Conservation (phyloP, 1,139 yeast species). For the Diutina pseudorugosa region DNA sequence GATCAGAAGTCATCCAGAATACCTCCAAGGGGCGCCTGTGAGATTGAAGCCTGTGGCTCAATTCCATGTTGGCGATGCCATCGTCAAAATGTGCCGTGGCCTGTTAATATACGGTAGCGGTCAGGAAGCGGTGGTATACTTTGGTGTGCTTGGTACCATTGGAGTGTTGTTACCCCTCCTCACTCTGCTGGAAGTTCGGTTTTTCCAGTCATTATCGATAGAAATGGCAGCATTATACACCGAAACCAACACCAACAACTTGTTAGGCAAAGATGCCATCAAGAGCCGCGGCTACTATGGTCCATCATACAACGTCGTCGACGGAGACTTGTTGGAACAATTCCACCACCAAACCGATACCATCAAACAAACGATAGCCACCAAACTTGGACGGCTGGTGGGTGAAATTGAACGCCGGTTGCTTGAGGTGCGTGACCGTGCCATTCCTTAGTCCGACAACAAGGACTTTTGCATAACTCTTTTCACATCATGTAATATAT, state of each 20-base stretch:
- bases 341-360: slow-evolving; percentile 27
- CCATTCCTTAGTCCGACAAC: slow-evolving; percentile 16
- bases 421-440: slow-evolving; percentile 42
- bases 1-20: slow-evolving; percentile 14
- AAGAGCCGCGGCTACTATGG: slow-evolving; percentile 67
- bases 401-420: slow-evolving; percentile 51
- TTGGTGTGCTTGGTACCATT: slow-evolving; percentile 73
- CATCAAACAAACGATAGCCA: slow-evolving; percentile 36
- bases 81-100: slow-evolving; percentile 16
- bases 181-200: slow-evolving; percentile 49
- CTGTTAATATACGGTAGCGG: slow-evolving; percentile 56
- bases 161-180: slow-evolving; percentile 63
- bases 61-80: not conserved
- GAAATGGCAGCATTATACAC: slow-evolving; percentile 27
- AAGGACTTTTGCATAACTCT: too few relatives aligned
- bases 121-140: slow-evolving; percentile 51
- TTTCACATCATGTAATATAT: too few relatives aligned
- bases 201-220: slow-evolving; percentile 44
- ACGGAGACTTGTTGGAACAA: slow-evolving; percentile 76
- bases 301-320: slow-evolving; percentile 66
- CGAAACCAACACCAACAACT: slow-evolving; percentile 11
- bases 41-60: not conserved
- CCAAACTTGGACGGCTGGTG: slow-evolving; percentile 41
- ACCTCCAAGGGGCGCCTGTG: slow-evolving; percentile 52
- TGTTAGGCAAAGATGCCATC: slow-evolving; percentile 57